Percentiles rank a stretch among this genome's conserved stretches.
Evolutionary conservation across 352 stramenopile species (phyloP).

Genomic region (Thalassiosira hispida): DNA sequence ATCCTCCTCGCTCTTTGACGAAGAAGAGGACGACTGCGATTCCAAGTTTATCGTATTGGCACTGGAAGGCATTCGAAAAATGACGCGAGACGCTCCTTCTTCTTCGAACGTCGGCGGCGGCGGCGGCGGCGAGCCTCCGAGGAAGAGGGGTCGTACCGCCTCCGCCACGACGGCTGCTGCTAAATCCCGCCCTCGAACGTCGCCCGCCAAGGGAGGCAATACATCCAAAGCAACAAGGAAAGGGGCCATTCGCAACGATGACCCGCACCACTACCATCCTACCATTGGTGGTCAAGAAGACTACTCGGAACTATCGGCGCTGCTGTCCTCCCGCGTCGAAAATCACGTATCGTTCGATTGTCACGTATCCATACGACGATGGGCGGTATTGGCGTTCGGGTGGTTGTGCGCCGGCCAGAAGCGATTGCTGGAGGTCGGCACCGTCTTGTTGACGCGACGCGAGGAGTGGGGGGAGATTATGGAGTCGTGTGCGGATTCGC

Average conservation of each 20-base stretch:
- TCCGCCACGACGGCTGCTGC: slow-evolving; percentile 1
- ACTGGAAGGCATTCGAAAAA: too few relatives aligned
- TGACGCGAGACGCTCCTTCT: too few relatives aligned
- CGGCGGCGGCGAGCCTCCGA: neutral
- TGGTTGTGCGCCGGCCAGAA: slow-evolving; percentile 63
- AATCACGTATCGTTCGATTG: slow-evolving; percentile 54
- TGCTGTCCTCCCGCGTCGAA: slow-evolving; percentile 32
- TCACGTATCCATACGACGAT: slow-evolving; percentile 63
- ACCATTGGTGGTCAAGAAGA: too few relatives aligned
- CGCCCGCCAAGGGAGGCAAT: too few relatives aligned
- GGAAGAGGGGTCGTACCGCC: slow-evolving; percentile 7
- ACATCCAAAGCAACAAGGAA: too few relatives aligned
- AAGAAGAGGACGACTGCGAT: slow-evolving; percentile 34
- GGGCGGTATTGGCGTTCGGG: slow-evolving; percentile 63
- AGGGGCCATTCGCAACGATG: neutral
- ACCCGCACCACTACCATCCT: neutral
- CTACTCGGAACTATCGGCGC: slow-evolving; percentile 28
- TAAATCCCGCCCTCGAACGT: too few relatives aligned
- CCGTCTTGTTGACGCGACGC: slow-evolving; percentile 37
- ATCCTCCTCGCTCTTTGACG: slow-evolving; percentile 18
- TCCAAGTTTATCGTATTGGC: slow-evolving; percentile 36
- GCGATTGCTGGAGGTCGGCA: slow-evolving; percentile 45
- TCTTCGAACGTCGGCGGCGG: neutral
- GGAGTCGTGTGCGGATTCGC: slow-evolving; percentile 3
- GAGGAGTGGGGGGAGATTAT: slow-evolving; percentile 37